Evolutionary conservation across 2,329 filamentous ascomycete species (phyloP), one percentile per base, ranked within the genome.

Genomic region (Exophiala sp.): DNA sequence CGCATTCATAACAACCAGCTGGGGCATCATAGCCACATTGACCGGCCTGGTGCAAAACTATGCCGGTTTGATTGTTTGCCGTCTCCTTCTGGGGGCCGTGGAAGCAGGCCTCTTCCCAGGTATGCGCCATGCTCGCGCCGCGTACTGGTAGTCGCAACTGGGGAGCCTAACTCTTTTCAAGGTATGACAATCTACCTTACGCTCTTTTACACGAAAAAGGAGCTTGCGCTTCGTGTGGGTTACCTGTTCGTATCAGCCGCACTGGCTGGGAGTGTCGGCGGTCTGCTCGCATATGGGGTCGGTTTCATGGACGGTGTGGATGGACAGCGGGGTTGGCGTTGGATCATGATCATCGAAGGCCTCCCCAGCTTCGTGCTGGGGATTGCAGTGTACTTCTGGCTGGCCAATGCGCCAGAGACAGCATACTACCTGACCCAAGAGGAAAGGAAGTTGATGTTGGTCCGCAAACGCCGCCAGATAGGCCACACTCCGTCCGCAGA

Each of bases 281-380:
- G 76, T 0, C 62, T 79, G 14, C 62, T 79, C 0, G 76, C 76
- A 1, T 76, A 68, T 54, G 74, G 63, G 1, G 76, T 78, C 27
- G 70, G 69, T 61, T 70, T 72, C 62, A 75, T 78, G 71, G 70
- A 75, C 44, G 74, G 75, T 1, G 65, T 73, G 3, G 70, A 67
- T 2, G 70, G 70, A 5, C 69, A 69, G 40, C 64, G 64, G 13
- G 73, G 72, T 23, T 76, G 73, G 73, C 65, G 73, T 43, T 75
- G 73, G 55, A 77, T 19, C 72, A 77, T 41, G 85, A 82, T 73
- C 68, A 72, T 59, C 10, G 74, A 77, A 56, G 74, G 74, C 2
- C 60, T 76, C 1, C 60, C 71, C 2, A 75, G 73, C 1, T 62
- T 73, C 7, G 43, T 71, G 2, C 64, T 75, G 2, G 71, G 71